Percentiles rank a stretch among this genome's conserved stretches.
Conservation (phyloP, 805 yeast species). For the Danielia oregonensis region DNA sequence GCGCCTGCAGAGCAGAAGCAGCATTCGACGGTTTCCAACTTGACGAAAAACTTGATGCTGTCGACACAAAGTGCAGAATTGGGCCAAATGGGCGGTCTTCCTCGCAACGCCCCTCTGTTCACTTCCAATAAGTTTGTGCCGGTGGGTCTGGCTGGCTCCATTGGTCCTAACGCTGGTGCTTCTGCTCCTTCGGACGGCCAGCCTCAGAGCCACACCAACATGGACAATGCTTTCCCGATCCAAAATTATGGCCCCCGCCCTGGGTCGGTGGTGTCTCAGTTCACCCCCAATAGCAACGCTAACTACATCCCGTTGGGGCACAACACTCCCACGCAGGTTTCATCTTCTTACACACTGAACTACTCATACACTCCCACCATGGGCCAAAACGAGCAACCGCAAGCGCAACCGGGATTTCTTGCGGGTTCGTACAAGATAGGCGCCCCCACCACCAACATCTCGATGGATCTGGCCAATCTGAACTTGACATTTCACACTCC, state of each 20-base stretch:
- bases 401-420: slow-evolving; percentile 4
- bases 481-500: slow-evolving; percentile 11
- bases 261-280: slow-evolving; percentile 9
- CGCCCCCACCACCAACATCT: slow-evolving; percentile 53
- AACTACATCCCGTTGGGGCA: slow-evolving; percentile 40
- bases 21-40: slow-evolving; percentile 25
- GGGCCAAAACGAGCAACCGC: slow-evolving; percentile 2
- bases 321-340: slow-evolving; percentile 42
- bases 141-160: neutral
- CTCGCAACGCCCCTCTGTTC: neutral
- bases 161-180: neutral
- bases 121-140: slow-evolving; percentile 1
- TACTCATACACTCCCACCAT: slow-evolving; percentile 33
- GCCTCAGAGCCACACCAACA: slow-evolving; percentile 1
- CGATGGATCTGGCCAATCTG: slow-evolving; percentile 43
- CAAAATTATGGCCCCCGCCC: neutral
- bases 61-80: slow-evolving; percentile 4
- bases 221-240: neutral
- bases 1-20: slow-evolving; percentile 7
- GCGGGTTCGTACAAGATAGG: slow-evolving; percentile 17
- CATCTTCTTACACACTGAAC: slow-evolving; percentile 41
- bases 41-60: slow-evolving; percentile 30
- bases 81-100: neutral
- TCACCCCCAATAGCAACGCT: slow-evolving; percentile 13
- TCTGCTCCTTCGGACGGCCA: slow-evolving; percentile 3